Conservation (phyloP, 352 stramenopile genomes). For the Globisporangium mamillatum region DNA sequence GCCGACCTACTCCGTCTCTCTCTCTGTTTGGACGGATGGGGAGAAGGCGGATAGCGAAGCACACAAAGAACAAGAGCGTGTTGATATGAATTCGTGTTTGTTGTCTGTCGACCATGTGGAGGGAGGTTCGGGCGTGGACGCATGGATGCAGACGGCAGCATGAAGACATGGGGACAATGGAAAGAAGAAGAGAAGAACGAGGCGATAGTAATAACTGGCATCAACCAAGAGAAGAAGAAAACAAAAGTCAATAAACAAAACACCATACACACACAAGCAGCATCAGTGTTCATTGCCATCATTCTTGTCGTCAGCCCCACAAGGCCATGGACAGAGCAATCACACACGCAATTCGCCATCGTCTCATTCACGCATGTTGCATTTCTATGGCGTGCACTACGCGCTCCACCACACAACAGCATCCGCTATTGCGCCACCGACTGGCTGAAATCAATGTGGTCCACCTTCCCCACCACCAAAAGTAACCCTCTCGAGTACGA, state of each 20-base stretch:
- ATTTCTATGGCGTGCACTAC: constrained; percentile 1
- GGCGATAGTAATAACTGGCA: constrained; percentile 4
- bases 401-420: not conserved
- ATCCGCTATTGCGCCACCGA: not conserved
- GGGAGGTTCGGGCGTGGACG: not conserved
- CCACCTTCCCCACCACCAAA: not conserved
- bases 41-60: not conserved
- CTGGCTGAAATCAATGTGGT: not conserved
- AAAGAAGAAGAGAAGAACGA: not conserved
- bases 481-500: not conserved
- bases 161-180: constrained; percentile 2
- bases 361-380: not conserved
- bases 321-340: not conserved
- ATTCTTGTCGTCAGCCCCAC: not conserved
- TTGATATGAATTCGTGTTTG: constrained; percentile 5
- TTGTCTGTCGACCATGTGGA: not conserved
- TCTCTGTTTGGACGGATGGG: not conserved
- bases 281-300: not conserved
- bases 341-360: not conserved
- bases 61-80: constrained; percentile 3
- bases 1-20: not conserved
- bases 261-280: not conserved
- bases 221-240: constrained; percentile 3
- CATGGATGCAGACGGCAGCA: not conserved
- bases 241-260: not conserved